Evolutionary conservation across 2,329 filamentous ascomycete species (phyloP).

Genomic region (Colletotrichum salicis): DNA sequence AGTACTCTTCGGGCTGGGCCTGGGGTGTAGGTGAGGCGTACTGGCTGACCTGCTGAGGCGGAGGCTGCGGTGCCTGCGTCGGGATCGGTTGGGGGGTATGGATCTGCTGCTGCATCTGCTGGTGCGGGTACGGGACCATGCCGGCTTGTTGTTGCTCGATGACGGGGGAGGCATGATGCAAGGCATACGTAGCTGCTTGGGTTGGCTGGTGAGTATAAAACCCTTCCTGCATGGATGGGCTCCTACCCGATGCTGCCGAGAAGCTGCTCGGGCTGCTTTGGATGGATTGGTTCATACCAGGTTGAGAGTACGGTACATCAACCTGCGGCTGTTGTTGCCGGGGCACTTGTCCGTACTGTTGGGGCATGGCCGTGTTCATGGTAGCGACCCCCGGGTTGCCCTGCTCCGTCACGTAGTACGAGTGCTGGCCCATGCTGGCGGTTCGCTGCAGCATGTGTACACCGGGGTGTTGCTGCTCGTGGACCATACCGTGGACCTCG

Average conservation of each 20-base stretch:
- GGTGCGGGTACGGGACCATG: conserved; percentile 55
- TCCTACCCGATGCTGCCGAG: conserved; percentile 65
- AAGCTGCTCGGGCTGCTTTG: conserved; percentile 70
- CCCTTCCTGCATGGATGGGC: conserved; percentile 62
- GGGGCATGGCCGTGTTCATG: conserved; percentile 65
- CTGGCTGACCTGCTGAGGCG: conserved; percentile 39
- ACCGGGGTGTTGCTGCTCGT: conserved; percentile 54
- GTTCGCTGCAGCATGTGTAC: conserved; percentile 59
- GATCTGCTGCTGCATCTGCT: conserved; percentile 49
- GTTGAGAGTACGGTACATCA: conserved; percentile 62
- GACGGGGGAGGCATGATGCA: conserved; percentile 60
- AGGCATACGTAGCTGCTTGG: conserved; percentile 58
- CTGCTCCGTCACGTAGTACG: conserved; percentile 70
- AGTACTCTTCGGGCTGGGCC: conserved; percentile 62
- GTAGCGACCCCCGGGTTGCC: conserved; percentile 71
- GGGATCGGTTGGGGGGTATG: conserved; percentile 48
- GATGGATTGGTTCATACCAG: conserved; percentile 60
- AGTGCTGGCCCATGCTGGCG: conserved; percentile 56
- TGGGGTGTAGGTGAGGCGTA: conserved; percentile 49
- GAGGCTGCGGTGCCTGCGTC: conserved; percentile 37
- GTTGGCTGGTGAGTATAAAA: conserved; percentile 68
- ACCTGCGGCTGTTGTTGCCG: conserved; percentile 52
- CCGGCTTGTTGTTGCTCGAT: conserved; percentile 53
- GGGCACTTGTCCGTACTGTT: conserved; percentile 61
- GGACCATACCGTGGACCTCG: conserved; percentile 56